Percentiles rank a stretch among this genome's conserved stretches.
These are phyloP conservation scores for Stephania yunnanensis DNA, from an alignment of 164 flowering plant species.

Conservation along the genomic window DNA sequence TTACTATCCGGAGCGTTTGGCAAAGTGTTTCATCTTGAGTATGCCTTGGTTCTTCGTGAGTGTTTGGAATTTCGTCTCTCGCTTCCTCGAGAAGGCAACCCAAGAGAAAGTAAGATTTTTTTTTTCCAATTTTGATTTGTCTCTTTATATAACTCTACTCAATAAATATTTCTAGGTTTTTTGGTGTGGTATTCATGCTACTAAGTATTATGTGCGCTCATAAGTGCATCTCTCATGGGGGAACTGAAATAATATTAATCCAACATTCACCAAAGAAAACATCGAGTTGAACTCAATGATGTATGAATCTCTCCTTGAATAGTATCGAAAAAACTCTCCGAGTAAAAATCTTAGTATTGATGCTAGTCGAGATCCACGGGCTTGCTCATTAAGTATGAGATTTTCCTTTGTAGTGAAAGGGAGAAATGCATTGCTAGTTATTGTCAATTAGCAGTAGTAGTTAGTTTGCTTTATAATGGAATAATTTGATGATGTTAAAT, in stretches of 20 bases:
- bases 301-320: no score
- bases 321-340: no score
- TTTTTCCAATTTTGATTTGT: not conserved
- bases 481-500: conserved; percentile 1
- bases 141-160: not conserved
- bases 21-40: conserved; percentile 44
- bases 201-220: not conserved
- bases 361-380: no score
- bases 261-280: no score
- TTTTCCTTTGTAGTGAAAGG: no score
- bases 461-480: not conserved
- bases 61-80: conserved; percentile 70
- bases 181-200: not conserved
- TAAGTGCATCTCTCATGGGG: not conserved
- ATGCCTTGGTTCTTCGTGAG: conserved; percentile 81
- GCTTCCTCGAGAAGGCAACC: conserved; percentile 77
- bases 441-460: not conserved
- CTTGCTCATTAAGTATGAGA: no score
- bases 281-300: no score
- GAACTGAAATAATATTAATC: no score
- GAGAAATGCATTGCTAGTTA: no score
- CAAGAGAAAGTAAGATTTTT: conserved; percentile 49
- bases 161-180: not conserved
- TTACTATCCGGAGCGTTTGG: conserved; percentile 84
- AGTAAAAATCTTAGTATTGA: no score